Evolutionary conservation across 306 rosid species (phyloP), one percentile per base, ranked within the genome.

Genomic region (Lathyrus aphaca): DNA sequence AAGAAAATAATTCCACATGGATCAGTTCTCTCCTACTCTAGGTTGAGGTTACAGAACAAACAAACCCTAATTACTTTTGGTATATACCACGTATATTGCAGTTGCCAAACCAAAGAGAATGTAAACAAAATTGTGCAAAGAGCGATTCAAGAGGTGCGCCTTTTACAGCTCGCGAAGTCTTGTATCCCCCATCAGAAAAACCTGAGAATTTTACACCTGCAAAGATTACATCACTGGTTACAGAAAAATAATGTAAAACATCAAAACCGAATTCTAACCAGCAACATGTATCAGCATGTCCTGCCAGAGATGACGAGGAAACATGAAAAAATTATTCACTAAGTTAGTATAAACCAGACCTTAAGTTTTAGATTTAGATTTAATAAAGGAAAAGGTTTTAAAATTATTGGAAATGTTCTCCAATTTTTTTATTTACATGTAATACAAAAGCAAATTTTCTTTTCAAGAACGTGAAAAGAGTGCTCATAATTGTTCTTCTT

Each of bases 101-200:
- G 86, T 85, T 90, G 58, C 96, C 97, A 82, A 88, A 84, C 98
- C 98, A 93, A 64, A 93, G 92, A 82, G 83, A 78, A 77, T 90
- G 96, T 64, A 94, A 85, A 79, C 97, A 94, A 80, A 90, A 94
- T 66, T 88, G 96, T 13, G 93, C 86, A 73, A 90, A 94, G 53
- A 94, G 97, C 44, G 96, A 85, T 55, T 82, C 86, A 65, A 81
- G 85, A 27, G 96, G 92, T 46, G 97, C 95, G 75, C 93, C 97
- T 84, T 90, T 94, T 82, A 88, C 85, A 58, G 82, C 82, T 68
- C 87, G 89, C 65, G 92, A 78, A 78, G 67, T 78, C 92, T 82
- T 94, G 25, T 77, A 61, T 78, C 78, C 87, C 11, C 60, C 77
- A 72, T 83, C 71, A 48, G 84, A n/a, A 75, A 84, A 84, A 59